These are phyloP conservation scores for Zygotorulaspora florentina DNA, from an alignment of 805 yeast genomes.

Conservation along the genomic window DNA sequence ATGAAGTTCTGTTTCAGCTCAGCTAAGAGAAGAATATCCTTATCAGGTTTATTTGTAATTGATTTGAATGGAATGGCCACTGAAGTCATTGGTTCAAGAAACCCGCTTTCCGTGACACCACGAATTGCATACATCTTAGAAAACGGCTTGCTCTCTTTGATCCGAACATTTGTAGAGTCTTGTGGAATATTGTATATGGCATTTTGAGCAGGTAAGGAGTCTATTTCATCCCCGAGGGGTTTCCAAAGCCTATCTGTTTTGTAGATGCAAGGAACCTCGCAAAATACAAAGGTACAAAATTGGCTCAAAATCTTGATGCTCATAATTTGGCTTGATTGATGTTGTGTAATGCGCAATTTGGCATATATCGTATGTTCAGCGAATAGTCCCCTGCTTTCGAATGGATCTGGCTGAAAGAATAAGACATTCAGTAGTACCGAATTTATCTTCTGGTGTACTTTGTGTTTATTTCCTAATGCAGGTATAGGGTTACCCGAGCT, in stretches of 20 bases:
- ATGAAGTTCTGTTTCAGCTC: constrained; percentile 6
- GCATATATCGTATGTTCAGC: no score
- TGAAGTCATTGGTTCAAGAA: constrained; percentile 9
- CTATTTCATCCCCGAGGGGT: constrained; percentile 3
- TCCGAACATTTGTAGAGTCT: constrained; percentile 2
- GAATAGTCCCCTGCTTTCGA: neutral
- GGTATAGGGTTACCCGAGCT: neutral
- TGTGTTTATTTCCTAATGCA: constrained; percentile 2
- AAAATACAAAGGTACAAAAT: constrained; percentile 13
- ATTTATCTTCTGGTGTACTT: neutral
- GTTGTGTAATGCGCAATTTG: no score
- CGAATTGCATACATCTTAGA: constrained; percentile 4
- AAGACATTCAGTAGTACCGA: neutral
- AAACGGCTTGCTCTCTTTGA: neutral
- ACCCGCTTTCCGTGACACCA: constrained; percentile 13
- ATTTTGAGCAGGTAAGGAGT: constrained; percentile 1
- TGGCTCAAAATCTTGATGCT: constrained; percentile 10
- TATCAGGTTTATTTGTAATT: neutral
- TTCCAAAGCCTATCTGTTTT: constrained; percentile 18
- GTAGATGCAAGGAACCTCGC: constrained; percentile 13
- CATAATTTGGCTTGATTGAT: neutral
- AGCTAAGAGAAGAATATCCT: neutral
- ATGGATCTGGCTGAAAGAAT: neutral
- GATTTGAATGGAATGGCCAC: constrained; percentile 2
- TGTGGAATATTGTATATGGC: constrained; percentile 9